These are phyloP conservation scores for Boechera retrofracta DNA, from an alignment of 345 rosid genomes.

Conservation along the genomic window DNA sequence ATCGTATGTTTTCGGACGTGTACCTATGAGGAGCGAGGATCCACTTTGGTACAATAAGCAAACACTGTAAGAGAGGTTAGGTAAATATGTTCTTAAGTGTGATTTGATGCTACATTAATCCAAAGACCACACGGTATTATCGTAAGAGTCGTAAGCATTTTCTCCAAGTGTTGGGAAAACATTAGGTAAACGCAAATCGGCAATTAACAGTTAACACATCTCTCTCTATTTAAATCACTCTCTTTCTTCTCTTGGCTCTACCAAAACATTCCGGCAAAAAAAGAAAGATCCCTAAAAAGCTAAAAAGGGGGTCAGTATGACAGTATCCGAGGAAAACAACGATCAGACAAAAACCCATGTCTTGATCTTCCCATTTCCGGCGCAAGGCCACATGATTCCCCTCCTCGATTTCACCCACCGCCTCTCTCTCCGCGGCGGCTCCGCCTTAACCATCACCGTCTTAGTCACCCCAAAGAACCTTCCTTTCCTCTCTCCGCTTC, in stretches of 20 bases:
- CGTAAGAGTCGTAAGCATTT: slow-evolving; percentile 32
- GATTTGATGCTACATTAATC: not conserved
- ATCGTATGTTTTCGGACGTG: slow-evolving; percentile 26
- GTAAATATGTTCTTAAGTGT: slow-evolving; percentile 1
- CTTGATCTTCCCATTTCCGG: slow-evolving; percentile 53
- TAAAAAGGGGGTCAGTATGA: slow-evolving; percentile 18
- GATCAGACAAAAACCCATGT: slow-evolving; percentile 29
- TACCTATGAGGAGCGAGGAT: slow-evolving; percentile 33
- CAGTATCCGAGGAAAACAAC: not conserved
- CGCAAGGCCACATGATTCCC: slow-evolving; percentile 58
- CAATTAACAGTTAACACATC: not conserved
- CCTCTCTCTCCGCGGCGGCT: slow-evolving; percentile 41
- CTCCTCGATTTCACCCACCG: slow-evolving; percentile 50
- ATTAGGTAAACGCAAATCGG: slow-evolving; percentile 6
- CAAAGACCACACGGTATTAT: slow-evolving; percentile 31
- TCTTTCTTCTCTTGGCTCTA: not conserved
- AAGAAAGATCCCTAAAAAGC: not conserved
- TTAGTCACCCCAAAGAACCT: slow-evolving; percentile 52
- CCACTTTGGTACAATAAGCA: slow-evolving; percentile 20
- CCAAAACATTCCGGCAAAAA: not conserved
- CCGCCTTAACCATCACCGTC: slow-evolving; percentile 44
- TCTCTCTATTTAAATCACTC: slow-evolving; percentile 26
- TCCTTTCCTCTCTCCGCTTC: slow-evolving; percentile 43
- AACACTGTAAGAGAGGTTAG: not conserved
- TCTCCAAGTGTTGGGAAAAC: slow-evolving; percentile 17